These are phyloP conservation scores for Silene coronaria DNA, from an alignment of 179 eudicot species.

Conservation along the genomic window DNA sequence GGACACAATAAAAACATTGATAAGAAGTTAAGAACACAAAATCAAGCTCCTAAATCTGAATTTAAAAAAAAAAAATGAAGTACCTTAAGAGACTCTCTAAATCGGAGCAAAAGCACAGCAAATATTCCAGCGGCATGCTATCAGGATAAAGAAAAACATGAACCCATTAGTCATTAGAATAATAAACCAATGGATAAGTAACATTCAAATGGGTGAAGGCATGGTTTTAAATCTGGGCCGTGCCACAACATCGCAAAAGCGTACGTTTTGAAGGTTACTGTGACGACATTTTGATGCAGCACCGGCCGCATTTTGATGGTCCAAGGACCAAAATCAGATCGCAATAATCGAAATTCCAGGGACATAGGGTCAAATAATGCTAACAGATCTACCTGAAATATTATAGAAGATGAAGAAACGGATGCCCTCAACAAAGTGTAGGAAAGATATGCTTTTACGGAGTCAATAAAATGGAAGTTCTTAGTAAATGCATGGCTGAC, in stretches of 20 bases:
- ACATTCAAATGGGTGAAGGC: background rate
- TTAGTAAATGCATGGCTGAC: constrained; percentile 79
- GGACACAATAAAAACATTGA: constrained; percentile 14
- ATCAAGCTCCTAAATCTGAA: constrained; percentile 1
- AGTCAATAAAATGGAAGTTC: constrained; percentile 85
- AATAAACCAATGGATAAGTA: background rate
- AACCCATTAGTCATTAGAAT: background rate
- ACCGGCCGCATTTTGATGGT: background rate
- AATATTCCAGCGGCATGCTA: constrained; percentile 96
- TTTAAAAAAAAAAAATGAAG: background rate
- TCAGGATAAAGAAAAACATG: constrained; percentile 16
- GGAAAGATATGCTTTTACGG: constrained; percentile 89
- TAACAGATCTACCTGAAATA: constrained; percentile 65
- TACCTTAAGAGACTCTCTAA: constrained; percentile 92
- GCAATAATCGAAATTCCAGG: background rate
- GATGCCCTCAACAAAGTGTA: constrained; percentile 84
- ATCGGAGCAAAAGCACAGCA: constrained; percentile 70
- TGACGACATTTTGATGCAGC: background rate
- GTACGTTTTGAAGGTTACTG: background rate
- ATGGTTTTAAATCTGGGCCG: background rate
- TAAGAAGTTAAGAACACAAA: constrained; percentile 10
- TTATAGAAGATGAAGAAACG: constrained; percentile 72
- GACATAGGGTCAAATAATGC: constrained; percentile 2
- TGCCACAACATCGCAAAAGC: background rate
- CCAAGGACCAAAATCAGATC: background rate